phyloP scores from a whole-genome alignment of 177 flowering plant genomes.

The Vitis hybrid region DNA sequence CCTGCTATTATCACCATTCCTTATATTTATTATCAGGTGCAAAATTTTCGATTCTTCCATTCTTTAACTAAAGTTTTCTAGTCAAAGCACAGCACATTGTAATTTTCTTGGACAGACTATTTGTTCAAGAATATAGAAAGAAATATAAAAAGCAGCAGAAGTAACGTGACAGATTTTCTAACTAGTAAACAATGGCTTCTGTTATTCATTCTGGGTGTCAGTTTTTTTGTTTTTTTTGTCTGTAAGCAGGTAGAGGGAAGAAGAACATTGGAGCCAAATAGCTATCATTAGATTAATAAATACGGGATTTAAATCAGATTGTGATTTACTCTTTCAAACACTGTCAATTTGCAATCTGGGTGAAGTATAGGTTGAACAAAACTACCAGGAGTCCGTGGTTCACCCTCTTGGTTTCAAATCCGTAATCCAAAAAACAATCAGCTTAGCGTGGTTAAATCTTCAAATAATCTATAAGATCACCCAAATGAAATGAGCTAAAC shows the following conservation, averaged over 20 bases:
- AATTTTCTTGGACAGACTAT: neutral
- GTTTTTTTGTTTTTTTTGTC: neutral
- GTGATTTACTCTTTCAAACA: too few relatives aligned
- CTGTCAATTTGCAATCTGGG: too few relatives aligned
- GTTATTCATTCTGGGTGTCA: neutral
- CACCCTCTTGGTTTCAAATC: too few relatives aligned
- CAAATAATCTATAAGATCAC: too few relatives aligned
- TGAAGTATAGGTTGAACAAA: too few relatives aligned
- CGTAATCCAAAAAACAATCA: too few relatives aligned
- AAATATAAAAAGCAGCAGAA: neutral
- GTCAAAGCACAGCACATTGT: neutral
- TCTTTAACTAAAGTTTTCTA: neutral
- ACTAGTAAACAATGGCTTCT: slow-evolving; percentile 4
- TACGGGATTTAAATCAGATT: neutral
- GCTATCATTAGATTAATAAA: neutral
- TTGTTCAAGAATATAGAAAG: neutral
- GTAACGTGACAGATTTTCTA: neutral
- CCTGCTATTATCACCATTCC: neutral
- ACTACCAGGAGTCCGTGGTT: too few relatives aligned
- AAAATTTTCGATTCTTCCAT: neutral
- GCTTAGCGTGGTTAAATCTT: too few relatives aligned
- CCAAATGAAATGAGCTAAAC: too few relatives aligned
- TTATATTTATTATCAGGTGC: neutral
- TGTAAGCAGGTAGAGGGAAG: neutral
- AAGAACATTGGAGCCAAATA: neutral